Percentiles rank a stretch among this genome's conserved stretches.
These are phyloP conservation scores for Peltaster fructicola DNA, from an alignment of 2,329 filamentous ascomycete genomes.

Conservation along the genomic window DNA sequence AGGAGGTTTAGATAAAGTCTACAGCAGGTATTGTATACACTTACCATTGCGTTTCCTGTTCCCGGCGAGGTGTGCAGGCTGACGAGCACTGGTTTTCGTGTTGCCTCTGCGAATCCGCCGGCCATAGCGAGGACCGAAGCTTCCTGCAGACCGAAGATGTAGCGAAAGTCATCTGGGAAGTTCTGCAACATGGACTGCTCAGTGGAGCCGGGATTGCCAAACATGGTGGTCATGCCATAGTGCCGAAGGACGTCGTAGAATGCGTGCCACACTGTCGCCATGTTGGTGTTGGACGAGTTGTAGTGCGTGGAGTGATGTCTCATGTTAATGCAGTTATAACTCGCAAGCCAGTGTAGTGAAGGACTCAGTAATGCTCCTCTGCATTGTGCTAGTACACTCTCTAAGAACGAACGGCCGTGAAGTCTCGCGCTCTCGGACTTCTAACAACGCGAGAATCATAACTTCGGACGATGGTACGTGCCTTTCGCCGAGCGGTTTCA, in stretches of 20 bases:
- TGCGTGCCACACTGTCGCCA: slow-evolving; percentile 2
- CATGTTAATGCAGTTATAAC: too few relatives aligned
- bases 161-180: slow-evolving; percentile 1
- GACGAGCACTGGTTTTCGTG: slow-evolving; percentile 2
- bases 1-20: not conserved
- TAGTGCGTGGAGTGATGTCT: too few relatives aligned
- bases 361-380: too few relatives aligned
- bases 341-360: too few relatives aligned
- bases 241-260: slow-evolving; percentile 3
- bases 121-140: slow-evolving; percentile 3
- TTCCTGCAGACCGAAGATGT: slow-evolving; percentile 3
- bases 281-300: too few relatives aligned
- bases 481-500: too few relatives aligned
- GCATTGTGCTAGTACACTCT: too few relatives aligned
- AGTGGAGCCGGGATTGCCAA: slow-evolving; percentile 3
- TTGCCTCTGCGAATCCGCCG: slow-evolving; percentile 2
- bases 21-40: not conserved
- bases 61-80: slow-evolving; percentile 1
- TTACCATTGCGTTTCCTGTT: slow-evolving; percentile 1
- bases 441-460: too few relatives aligned
- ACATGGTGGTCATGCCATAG: slow-evolving; percentile 2
- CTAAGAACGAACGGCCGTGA: too few relatives aligned
- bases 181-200: slow-evolving; percentile 2
- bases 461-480: too few relatives aligned
- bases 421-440: too few relatives aligned